Conservation (phyloP, 1,284 basidiomycete genomes). For the Puccinia novopanici region DNA sequence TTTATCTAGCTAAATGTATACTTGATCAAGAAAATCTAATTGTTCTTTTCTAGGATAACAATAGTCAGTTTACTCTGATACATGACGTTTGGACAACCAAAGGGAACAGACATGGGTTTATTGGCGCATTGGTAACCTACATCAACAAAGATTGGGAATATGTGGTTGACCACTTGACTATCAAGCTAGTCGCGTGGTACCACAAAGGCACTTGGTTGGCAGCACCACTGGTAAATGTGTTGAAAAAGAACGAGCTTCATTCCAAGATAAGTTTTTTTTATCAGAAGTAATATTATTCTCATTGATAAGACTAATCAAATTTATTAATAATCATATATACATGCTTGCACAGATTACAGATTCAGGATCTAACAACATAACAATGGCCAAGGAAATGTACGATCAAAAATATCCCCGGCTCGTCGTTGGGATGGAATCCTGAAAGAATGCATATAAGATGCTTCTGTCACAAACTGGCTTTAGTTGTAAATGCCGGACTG, state of each 20-base stretch:
- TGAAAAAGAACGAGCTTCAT: neutral
- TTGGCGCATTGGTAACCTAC: slow-evolving; percentile 4
- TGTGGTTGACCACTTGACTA: neutral
- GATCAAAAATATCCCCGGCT: too few species aligned
- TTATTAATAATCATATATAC: neutral
- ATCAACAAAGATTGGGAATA: slow-evolving; percentile 12
- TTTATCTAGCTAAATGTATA: neutral
- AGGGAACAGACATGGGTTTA: slow-evolving; percentile 3
- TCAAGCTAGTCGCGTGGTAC: slow-evolving; percentile 10
- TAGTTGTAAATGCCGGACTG: neutral
- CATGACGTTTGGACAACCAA: slow-evolving; percentile 29
- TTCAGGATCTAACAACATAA: neutral
- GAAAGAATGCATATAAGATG: neutral
- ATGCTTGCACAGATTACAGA: neutral
- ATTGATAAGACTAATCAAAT: neutral
- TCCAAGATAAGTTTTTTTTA: neutral
- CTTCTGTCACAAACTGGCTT: neutral
- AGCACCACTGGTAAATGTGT: neutral
- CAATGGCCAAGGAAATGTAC: neutral
- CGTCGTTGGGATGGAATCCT: too few species aligned
- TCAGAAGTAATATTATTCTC: neutral
- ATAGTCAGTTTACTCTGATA: slow-evolving; percentile 8
- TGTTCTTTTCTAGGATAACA: neutral
- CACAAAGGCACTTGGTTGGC: neutral
- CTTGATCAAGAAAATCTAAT: neutral